Evolutionary conservation across 2,329 filamentous ascomycete genomes (phyloP).

Genomic region (Malbranchea zuffiana): DNA sequence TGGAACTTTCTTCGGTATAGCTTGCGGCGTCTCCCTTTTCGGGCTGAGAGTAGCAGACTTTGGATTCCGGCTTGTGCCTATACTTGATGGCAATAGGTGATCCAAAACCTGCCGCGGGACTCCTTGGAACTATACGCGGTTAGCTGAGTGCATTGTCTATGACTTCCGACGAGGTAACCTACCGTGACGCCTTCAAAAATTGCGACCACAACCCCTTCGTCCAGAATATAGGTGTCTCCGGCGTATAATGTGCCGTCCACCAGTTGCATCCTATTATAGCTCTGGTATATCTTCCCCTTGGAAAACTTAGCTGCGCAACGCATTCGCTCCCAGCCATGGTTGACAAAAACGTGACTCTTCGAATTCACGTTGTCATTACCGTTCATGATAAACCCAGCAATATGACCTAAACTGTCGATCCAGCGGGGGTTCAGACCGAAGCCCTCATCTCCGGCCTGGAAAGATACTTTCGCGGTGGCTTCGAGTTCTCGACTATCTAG

Average conservation of each 20-base stretch:
- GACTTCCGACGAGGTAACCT: no score
- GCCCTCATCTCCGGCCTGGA: slow-evolving; percentile 19
- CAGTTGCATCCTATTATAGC: no score
- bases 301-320: slow-evolving; percentile 18
- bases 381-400: slow-evolving; percentile 32
- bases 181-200: slow-evolving; percentile 24
- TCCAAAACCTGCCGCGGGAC: slow-evolving; percentile 18
- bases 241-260: slow-evolving; percentile 17
- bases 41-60: no score
- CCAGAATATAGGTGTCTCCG: slow-evolving; percentile 23
- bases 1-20: no score
- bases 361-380: slow-evolving; percentile 21
- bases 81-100: no score
- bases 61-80: no score
- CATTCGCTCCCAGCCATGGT: slow-evolving; percentile 27
- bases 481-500: slow-evolving; percentile 29
- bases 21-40: no score
- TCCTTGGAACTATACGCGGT: slow-evolving; percentile 14
- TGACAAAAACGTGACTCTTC: slow-evolving; percentile 25
- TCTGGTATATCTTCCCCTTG: slow-evolving; percentile 17
- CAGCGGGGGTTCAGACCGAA: slow-evolving; percentile 28
- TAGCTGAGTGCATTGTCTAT: no score
- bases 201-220: slow-evolving; percentile 23
- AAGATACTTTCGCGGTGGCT: slow-evolving; percentile 25
- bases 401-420: slow-evolving; percentile 27